Evolutionary conservation across 257 asterid species (phyloP).

Genomic region (Solanum commersonii): DNA sequence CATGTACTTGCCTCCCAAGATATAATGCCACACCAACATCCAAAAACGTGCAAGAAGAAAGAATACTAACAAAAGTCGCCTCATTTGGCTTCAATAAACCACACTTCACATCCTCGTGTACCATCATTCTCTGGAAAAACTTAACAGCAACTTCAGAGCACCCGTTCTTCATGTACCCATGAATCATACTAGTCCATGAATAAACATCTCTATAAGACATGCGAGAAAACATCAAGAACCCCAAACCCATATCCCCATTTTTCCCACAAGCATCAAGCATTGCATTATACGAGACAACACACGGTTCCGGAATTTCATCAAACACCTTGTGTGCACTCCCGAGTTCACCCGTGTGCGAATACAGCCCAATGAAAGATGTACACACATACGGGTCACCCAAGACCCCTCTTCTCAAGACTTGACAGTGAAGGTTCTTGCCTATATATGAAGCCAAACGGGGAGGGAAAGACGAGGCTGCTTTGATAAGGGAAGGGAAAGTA

Average conservation of each 20-base stretch:
- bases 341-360: conserved; percentile 44
- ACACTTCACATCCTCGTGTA: conserved; percentile 19
- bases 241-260: conserved; percentile 52
- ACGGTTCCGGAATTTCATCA: conserved; percentile 57
- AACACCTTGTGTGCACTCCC: conserved; percentile 49
- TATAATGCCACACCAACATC: conserved; percentile 33
- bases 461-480: conserved; percentile 39
- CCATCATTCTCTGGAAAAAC: conserved; percentile 55
- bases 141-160: conserved; percentile 40
- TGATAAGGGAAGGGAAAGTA: conserved; percentile 59
- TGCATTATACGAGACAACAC: conserved; percentile 54
- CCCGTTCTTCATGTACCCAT: conserved; percentile 42
- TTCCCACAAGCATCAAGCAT: conserved; percentile 69
- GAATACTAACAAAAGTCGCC: conserved; percentile 73
- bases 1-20: conserved; percentile 74
- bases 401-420: conserved; percentile 56
- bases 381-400: conserved; percentile 53
- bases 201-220: conserved; percentile 58
- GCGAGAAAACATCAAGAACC: conserved; percentile 29
- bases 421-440: conserved; percentile 47
- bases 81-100: conserved; percentile 61
- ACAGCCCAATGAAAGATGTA: conserved; percentile 53
- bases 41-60: conserved; percentile 50
- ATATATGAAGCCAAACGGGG: conserved; percentile 9
- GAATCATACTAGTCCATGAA: conserved; percentile 83